Evolutionary conservation across 371 early-diverging fungal species (phyloP).

Genomic region (Rhizopus stolonifer): DNA sequence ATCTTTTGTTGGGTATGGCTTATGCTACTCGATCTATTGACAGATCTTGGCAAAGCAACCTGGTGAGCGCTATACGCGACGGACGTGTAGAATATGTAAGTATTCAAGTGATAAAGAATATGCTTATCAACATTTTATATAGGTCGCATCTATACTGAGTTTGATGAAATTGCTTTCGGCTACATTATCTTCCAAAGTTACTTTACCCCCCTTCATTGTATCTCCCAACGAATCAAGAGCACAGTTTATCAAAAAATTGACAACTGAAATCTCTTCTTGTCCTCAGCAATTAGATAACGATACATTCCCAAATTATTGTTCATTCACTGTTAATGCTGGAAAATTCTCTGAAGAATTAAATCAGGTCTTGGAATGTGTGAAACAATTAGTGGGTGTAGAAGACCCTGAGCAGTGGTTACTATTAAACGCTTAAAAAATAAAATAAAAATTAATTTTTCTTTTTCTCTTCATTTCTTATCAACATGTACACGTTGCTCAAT

Average conservation of each 20-base stretch:
- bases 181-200: conserved; percentile 40
- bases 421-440: conserved; percentile 14
- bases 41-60: conserved; percentile 21
- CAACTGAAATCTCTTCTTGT: conserved; percentile 10
- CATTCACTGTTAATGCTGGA: conserved; percentile 34
- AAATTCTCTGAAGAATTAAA: conserved; percentile 32
- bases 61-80: conserved; percentile 21
- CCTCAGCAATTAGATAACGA: conserved; percentile 25
- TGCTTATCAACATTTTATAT: neutral
- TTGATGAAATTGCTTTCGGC: conserved; percentile 43
- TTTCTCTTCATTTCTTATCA: neutral
- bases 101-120: neutral
- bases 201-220: conserved; percentile 42
- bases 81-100: conserved; percentile 45
- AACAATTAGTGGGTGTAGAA: conserved; percentile 42
- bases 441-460: neutral
- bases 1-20: conserved; percentile 39
- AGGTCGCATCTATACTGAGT: conserved; percentile 41
- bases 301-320: conserved; percentile 33
- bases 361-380: conserved; percentile 27
- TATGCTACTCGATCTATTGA: conserved; percentile 20
- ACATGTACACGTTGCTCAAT: conserved; percentile 88
- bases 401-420: conserved; percentile 43
- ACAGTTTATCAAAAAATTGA: conserved; percentile 17
- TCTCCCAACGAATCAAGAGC: conserved; percentile 28